Conservation (phyloP, 352 stramenopile species). For the Phytophthora cryptogea region DNA sequence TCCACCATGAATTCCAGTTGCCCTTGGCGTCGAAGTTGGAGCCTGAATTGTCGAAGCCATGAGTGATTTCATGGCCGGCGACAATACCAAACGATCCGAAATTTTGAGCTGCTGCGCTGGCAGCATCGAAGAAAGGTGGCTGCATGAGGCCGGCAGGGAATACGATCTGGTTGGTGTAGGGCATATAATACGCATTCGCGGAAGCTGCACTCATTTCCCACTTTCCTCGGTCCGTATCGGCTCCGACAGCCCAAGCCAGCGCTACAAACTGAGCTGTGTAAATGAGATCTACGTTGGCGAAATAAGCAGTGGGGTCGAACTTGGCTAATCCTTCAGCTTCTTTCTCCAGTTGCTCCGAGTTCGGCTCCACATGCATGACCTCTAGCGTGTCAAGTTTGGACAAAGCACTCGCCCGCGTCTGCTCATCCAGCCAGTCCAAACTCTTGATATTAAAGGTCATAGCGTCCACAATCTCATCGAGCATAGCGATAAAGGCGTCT, state of each 20-base stretch:
- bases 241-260: conserved; percentile 36
- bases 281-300: conserved; percentile 55
- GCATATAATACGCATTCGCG: conserved; percentile 88
- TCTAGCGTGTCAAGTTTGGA: conserved; percentile 72
- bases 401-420: conserved; percentile 72
- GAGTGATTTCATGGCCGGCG: conserved; percentile 94
- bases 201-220: conserved; percentile 91
- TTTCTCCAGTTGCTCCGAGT: conserved; percentile 40
- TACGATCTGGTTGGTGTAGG: conserved; percentile 87
- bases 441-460: conserved; percentile 80
- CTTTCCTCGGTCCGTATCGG: conserved; percentile 55
- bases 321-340: conserved; percentile 42
- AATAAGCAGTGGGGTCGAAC: conserved; percentile 41
- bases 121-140: conserved; percentile 88
- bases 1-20: conserved; percentile 94
- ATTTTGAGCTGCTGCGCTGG: conserved; percentile 84
- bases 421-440: conserved; percentile 90
- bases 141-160: conserved; percentile 95
- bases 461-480: conserved; percentile 77
- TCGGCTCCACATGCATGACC: conserved; percentile 30
- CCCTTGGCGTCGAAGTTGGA: conserved; percentile 83
- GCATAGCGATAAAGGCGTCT: conserved; percentile 72
- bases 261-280: conserved; percentile 29
- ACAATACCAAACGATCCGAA: conserved; percentile 92
- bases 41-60: conserved; percentile 93